Evolutionary conservation across 306 rosid genomes (phyloP).

Genomic region (Citrullus colocynthis): DNA sequence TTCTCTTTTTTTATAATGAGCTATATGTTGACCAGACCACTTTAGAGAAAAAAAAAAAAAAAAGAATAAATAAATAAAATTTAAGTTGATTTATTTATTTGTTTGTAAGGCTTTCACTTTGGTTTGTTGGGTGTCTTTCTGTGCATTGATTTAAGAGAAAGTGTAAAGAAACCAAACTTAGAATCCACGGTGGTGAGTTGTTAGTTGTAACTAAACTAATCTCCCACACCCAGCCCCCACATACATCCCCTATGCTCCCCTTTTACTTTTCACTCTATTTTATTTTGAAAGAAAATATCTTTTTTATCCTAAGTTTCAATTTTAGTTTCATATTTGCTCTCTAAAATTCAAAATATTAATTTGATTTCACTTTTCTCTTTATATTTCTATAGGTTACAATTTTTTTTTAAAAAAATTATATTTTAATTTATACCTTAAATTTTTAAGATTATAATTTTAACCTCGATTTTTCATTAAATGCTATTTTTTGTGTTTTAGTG

Average conservation of each 20-base stretch:
- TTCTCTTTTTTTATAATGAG: conserved; percentile 13
- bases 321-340: too few relatives aligned
- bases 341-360: too few relatives aligned
- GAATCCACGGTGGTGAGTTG: conserved; percentile 1
- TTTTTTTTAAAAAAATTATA: too few relatives aligned
- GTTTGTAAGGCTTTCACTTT: conserved; percentile 25
- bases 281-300: too few relatives aligned
- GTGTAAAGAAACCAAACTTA: conserved; percentile 23
- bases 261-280: conserved; percentile 15
- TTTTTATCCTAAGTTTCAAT: too few relatives aligned
- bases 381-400: too few relatives aligned
- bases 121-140: conserved; percentile 31
- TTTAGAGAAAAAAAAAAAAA: not conserved
- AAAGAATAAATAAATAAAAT: too few relatives aligned
- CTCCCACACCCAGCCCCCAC: not conserved
- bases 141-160: conserved; percentile 72
- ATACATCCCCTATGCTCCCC: not conserved
- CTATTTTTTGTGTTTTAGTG: too few relatives aligned
- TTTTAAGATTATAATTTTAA: too few relatives aligned
- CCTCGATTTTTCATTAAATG: too few relatives aligned
- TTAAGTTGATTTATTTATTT: not conserved
- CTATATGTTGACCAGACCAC: conserved; percentile 8
- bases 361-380: too few relatives aligned
- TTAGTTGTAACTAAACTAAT: conserved; percentile 1
- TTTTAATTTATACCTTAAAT: too few relatives aligned